Evolutionary conservation across 495 filamentous ascomycete species (phyloP).

Genomic region (Neurospora sp.): DNA sequence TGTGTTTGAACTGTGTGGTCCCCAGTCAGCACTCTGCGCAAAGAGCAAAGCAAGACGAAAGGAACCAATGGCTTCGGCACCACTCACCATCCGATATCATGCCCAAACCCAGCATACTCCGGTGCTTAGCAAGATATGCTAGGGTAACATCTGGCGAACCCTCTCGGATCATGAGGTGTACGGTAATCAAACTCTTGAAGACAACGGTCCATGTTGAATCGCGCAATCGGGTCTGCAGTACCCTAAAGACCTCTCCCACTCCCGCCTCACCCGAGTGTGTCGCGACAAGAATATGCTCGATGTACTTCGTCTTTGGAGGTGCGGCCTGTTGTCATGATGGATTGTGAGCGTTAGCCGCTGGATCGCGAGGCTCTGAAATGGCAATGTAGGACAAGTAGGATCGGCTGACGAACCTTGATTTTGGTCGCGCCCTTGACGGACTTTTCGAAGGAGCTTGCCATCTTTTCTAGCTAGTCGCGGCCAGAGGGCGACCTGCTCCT

Average conservation of each 20-base stretch:
- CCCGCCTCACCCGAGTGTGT: conserved; percentile 93
- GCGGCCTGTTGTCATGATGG: conserved; percentile 52
- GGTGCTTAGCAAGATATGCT: conserved; percentile 71
- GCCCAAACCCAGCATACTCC: conserved; percentile 75
- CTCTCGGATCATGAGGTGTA: conserved; percentile 96
- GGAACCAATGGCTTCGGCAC: background rate
- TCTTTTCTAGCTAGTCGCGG: conserved; percentile 25
- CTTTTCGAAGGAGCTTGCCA: conserved; percentile 82
- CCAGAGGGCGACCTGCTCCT: background rate
- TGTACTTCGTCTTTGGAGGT: conserved; percentile 97
- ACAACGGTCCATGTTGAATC: conserved; percentile 96
- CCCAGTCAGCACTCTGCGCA: conserved; percentile 4
- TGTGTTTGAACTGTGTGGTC: conserved; percentile 69
- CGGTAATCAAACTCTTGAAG: conserved; percentile 91
- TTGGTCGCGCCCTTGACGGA: conserved; percentile 90
- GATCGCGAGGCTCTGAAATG: background rate
- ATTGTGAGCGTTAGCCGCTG: conserved; percentile 5
- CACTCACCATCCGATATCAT: conserved; percentile 82
- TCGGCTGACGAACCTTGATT: conserved; percentile 59
- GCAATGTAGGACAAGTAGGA: background rate
- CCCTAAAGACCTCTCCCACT: conserved; percentile 90
- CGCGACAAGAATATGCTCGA: conserved; percentile 93
- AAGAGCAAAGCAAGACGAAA: background rate
- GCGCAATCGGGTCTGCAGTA: conserved; percentile 74
- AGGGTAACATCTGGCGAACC: conserved; percentile 84